Conservation (phyloP, 768 basidiomycete genomes). For the Suillus plorans region DNA sequence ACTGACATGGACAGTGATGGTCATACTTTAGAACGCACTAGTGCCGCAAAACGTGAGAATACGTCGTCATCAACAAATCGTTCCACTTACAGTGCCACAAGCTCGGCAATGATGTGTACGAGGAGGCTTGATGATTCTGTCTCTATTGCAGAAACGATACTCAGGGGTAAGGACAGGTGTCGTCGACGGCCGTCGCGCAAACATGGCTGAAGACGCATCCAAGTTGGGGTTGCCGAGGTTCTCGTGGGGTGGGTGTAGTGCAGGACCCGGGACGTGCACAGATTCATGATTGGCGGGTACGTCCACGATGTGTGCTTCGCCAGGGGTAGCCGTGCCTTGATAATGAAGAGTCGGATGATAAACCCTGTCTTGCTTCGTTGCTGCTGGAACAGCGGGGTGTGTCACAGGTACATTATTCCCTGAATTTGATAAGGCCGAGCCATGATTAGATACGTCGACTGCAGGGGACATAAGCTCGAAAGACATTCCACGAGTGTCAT, state of each 20-base stretch:
- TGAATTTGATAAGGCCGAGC: slow-evolving; percentile 23
- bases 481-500: slow-evolving; percentile 28
- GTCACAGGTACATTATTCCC: slow-evolving; percentile 16
- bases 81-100: slow-evolving; percentile 71
- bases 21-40: slow-evolving; percentile 84
- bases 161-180: slow-evolving; percentile 57
- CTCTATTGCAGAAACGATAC: slow-evolving; percentile 64
- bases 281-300: slow-evolving; percentile 10
- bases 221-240: slow-evolving; percentile 7
- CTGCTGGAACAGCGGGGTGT: slow-evolving; percentile 13
- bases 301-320: slow-evolving; percentile 21
- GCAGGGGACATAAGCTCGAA: slow-evolving; percentile 27
- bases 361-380: slow-evolving; percentile 13
- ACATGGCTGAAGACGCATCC: slow-evolving; percentile 14
- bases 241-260: slow-evolving; percentile 13
- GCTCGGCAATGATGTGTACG: slow-evolving; percentile 77
- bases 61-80: not conserved
- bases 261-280: slow-evolving; percentile 7
- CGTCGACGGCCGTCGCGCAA: slow-evolving; percentile 34
- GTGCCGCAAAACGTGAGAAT: slow-evolving; percentile 3
- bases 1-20: slow-evolving; percentile 87
- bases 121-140: slow-evolving; percentile 69
- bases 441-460: slow-evolving; percentile 10
- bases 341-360: slow-evolving; percentile 14
- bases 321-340: slow-evolving; percentile 9